Evolutionary conservation across 2,329 filamentous ascomycete species (phyloP).

Genomic region (Ophiostoma quercus): DNA sequence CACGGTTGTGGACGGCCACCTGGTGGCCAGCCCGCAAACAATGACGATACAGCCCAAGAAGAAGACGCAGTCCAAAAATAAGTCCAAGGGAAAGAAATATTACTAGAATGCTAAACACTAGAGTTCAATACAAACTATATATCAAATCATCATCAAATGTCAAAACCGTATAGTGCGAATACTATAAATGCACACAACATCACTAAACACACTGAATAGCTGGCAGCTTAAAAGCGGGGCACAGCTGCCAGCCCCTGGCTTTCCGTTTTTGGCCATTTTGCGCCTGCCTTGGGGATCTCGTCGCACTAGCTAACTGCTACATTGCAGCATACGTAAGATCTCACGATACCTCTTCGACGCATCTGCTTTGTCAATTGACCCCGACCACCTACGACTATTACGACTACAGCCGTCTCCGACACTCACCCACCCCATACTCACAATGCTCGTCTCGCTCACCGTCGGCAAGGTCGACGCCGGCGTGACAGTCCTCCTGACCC

Average conservation of each 20-base stretch:
- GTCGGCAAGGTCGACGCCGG: conserved; percentile 99
- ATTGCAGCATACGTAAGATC: conserved; percentile 16
- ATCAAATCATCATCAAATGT: not conserved
- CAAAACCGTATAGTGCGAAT: not conserved
- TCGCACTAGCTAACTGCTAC: not conserved
- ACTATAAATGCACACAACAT: not conserved
- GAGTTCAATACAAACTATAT: no score
- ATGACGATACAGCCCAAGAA: not conserved
- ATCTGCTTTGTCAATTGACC: not conserved
- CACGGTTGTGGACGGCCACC: not conserved
- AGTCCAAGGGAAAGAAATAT: not conserved
- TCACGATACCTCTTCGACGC: not conserved
- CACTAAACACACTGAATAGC: not conserved
- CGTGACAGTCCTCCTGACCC: conserved; percentile 91
- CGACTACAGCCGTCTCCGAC: not conserved
- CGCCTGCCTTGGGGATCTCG: conserved; percentile 13
- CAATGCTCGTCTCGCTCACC: conserved; percentile 93
- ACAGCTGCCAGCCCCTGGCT: conserved; percentile 20
- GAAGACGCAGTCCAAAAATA: not conserved
- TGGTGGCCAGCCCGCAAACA: not conserved
- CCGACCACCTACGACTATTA: not conserved
- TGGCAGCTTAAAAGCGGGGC: conserved; percentile 17
- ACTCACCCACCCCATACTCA: not conserved
- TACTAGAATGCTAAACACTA: not conserved
- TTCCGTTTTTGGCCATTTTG: conserved; percentile 14